Percentiles rank a stretch among this genome's conserved stretches.
Conservation (phyloP, 2,329 filamentous ascomycete genomes). For the Bimuria novae-zelandiae region DNA sequence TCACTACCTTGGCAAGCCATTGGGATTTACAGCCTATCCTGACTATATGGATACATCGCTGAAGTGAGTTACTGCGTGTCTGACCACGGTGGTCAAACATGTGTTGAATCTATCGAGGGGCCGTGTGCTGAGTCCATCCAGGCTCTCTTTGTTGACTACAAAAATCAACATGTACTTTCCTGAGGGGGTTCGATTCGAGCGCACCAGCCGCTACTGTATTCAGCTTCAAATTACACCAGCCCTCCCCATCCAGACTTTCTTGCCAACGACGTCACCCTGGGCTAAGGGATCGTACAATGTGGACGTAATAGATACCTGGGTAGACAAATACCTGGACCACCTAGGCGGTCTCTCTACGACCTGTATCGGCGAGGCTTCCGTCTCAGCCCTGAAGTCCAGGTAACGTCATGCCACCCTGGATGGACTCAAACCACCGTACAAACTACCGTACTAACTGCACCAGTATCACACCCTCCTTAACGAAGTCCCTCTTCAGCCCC, state of each 20-base stretch:
- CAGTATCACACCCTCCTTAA: neutral
- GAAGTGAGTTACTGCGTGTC: too few relatives aligned
- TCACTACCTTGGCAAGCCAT: neutral
- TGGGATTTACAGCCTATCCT: slow-evolving; percentile 3
- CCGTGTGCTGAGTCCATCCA: neutral
- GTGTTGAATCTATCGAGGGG: too few relatives aligned
- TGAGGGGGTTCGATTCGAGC: slow-evolving; percentile 33
- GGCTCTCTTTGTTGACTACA: slow-evolving; percentile 22
- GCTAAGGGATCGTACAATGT: too few relatives aligned
- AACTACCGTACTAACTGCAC: neutral
- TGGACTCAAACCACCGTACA: too few relatives aligned
- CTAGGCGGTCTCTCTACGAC: slow-evolving; percentile 9
- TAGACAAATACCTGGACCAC: neutral
- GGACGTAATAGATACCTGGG: too few relatives aligned
- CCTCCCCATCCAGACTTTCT: neutral
- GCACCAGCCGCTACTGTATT: slow-evolving; percentile 34
- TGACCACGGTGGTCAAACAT: too few relatives aligned
- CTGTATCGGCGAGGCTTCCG: slow-evolving; percentile 8
- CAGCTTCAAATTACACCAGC: slow-evolving; percentile 19
- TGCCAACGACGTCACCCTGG: too few relatives aligned
- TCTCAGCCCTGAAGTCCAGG: too few relatives aligned
- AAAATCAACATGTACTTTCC: slow-evolving; percentile 30
- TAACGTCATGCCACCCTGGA: too few relatives aligned
- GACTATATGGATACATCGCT: slow-evolving; percentile 12
- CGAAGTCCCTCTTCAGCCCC: neutral